These are phyloP conservation scores for Podospora pseudocomata DNA, from an alignment of 495 filamentous ascomycete species.

Conservation along the genomic window DNA sequence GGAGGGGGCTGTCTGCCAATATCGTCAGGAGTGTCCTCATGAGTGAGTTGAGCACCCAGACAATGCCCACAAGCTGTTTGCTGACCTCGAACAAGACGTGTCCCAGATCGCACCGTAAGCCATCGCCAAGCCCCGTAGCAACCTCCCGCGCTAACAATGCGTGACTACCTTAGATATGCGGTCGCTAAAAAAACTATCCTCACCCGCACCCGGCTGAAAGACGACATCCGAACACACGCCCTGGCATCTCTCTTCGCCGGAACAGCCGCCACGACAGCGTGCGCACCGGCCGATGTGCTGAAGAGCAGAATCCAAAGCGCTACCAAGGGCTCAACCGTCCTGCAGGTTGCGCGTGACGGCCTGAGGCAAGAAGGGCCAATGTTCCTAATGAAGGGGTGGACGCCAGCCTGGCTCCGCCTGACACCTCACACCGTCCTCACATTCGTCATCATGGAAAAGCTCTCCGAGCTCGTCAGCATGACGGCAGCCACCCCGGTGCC, in stretches of 20 bases:
- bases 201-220: conserved; percentile 24
- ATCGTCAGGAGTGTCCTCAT: conserved; percentile 40
- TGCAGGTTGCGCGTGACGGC: conserved; percentile 28
- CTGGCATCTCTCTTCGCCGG: conserved; percentile 36
- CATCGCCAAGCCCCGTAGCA: not conserved
- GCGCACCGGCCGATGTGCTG: conserved; percentile 40
- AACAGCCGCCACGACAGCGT: conserved; percentile 38
- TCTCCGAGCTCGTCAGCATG: conserved; percentile 25
- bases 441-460: conserved; percentile 42
- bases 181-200: conserved; percentile 32
- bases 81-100: conserved; percentile 27
- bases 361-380: conserved; percentile 33
- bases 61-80: not conserved
- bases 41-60: conserved; percentile 29
- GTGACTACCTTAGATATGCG: conserved; percentile 25
- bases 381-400: conserved; percentile 45
- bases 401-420: conserved; percentile 39
- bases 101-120: conserved; percentile 37
- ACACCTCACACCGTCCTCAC: conserved; percentile 42
- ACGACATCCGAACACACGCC: conserved; percentile 37
- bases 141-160: not conserved
- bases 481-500: not conserved
- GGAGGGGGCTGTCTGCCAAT: conserved; percentile 36
- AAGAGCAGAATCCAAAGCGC: conserved; percentile 41
- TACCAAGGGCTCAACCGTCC: conserved; percentile 23